Conservation (phyloP, 2,329 filamentous ascomycete species). For the Endoconidiophora laricicola region DNA sequence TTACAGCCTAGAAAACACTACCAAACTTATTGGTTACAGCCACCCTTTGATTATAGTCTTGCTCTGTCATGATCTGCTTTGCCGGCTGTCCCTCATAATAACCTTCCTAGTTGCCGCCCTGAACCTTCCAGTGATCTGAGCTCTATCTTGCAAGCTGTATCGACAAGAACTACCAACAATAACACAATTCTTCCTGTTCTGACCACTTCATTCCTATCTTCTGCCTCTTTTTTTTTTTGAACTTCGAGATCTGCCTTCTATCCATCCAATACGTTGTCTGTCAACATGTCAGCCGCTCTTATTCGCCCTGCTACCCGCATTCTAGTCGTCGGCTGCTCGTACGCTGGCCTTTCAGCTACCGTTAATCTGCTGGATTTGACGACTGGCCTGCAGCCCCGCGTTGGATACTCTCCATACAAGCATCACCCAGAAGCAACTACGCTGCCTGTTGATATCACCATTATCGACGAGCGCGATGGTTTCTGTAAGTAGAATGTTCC, state of each 20-base stretch:
- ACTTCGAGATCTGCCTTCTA: not conserved
- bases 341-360: slow-evolving; percentile 50
- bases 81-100: no score
- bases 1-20: no score
- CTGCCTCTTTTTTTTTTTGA: not conserved
- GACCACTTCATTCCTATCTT: not conserved
- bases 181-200: no score
- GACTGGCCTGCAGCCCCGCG: slow-evolving; percentile 36
- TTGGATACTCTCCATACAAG: slow-evolving; percentile 21
- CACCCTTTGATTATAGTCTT: no score
- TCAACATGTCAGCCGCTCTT: slow-evolving; percentile 20
- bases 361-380: slow-evolving; percentile 52
- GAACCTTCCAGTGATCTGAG: no score
- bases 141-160: no score
- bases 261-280: not conserved
- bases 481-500: slow-evolving; percentile 41
- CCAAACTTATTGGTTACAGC: no score
- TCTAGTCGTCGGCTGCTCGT: slow-evolving; percentile 54
- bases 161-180: no score
- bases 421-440: slow-evolving; percentile 27
- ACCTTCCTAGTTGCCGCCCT: no score
- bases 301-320: slow-evolving; percentile 26
- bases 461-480: slow-evolving; percentile 69
- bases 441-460: slow-evolving; percentile 49
- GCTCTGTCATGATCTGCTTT: no score